Base-by-base conservation (phyloP, 2,329 filamentous ascomycete genomes). In the Ophiostoma himal-ulmi region DNA sequence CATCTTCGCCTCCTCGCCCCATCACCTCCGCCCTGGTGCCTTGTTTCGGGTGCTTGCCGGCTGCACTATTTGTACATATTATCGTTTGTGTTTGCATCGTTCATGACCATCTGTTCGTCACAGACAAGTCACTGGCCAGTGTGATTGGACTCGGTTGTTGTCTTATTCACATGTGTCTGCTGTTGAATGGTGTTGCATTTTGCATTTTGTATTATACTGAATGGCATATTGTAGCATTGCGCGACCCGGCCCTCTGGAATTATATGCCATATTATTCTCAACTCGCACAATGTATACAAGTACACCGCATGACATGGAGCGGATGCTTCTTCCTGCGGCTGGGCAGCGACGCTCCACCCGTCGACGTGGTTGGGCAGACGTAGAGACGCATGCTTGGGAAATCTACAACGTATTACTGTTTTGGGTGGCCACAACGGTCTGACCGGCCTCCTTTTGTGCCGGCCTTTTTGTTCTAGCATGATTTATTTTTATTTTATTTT, bases 261-360 rank as follows among this genome's bases (percentile, higher is more conserved):
- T 6, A 8, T n/a, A 48, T 5, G 5, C 5, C 5, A 17, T 5
- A 20, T 5, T 20, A 3, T 7, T 44, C 41, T 44, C 41, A 48
- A 48, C 17, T 48, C 17, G 1, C 44, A 48, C 44, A 20, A 20
- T 20, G 17, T 1, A 5, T 1, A 13, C 41, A 44, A 48, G 44
- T 48, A 48, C 44, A 48, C 44, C 44, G 44, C 44, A 48, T 48
- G 44, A n/a, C 44, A 57, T 17, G n/a, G 7, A 17, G 17, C 8
- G 13, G 10, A 17, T 26, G 22, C 52, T 13, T 26, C 26, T 57
- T 57, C 44, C 52, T 57, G 52, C n/a, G 52, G 52, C 60, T 39
- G 60, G 60, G 60, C 60, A 65, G 10, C 60, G 60, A 65, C 30
- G 60, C 60, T 65, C 60, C 60, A 65, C 60, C 60, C 34, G 60